These are phyloP conservation scores for Cordyceps fumosorosea DNA, from an alignment of 2,329 filamentous ascomycete genomes.

Conservation along the genomic window DNA sequence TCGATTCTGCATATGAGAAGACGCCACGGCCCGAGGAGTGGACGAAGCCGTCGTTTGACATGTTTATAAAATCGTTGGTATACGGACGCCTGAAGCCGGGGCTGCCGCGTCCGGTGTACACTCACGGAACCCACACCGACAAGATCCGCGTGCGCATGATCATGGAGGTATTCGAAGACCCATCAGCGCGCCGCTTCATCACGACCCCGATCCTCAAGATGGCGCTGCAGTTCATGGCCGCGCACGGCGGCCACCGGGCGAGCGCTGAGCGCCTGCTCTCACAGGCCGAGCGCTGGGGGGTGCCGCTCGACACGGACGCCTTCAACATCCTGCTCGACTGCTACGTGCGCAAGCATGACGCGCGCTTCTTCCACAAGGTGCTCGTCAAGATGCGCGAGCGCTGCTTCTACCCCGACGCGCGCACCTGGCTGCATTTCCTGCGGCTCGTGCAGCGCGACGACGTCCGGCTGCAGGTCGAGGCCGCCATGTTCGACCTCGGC, in stretches of 20 bases:
- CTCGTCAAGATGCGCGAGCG: conserved; percentile 35
- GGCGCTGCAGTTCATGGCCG: conserved; percentile 37
- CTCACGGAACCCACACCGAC: conserved; percentile 28
- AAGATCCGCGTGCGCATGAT: conserved; percentile 33
- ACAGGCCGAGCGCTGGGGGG: conserved; percentile 28
- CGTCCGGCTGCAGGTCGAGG: conserved; percentile 39
- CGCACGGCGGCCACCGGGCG: conserved; percentile 28
- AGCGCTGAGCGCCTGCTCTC: conserved; percentile 30
- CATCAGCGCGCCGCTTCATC: conserved; percentile 26
- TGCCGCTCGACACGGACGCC: conserved; percentile 39
- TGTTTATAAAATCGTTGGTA: conserved; percentile 36
- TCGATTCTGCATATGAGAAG: conserved; percentile 30
- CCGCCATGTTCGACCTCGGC: conserved; percentile 39
- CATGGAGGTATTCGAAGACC: conserved; percentile 31
- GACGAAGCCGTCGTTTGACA: conserved; percentile 35
- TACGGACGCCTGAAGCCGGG: conserved; percentile 30
- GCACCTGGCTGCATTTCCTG: conserved; percentile 44
- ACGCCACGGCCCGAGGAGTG: conserved; percentile 34
- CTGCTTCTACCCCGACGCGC: conserved; percentile 34
- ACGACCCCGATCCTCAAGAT: conserved; percentile 36
- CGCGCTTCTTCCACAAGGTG: conserved; percentile 33
- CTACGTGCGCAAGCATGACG: conserved; percentile 33
- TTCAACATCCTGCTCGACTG: conserved; percentile 43
- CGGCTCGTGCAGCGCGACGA: conserved; percentile 53
- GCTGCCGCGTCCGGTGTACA: conserved; percentile 29